Evolutionary conservation across 257 asterid species (phyloP).

Genomic region (Solanum pimpinellifolium): DNA sequence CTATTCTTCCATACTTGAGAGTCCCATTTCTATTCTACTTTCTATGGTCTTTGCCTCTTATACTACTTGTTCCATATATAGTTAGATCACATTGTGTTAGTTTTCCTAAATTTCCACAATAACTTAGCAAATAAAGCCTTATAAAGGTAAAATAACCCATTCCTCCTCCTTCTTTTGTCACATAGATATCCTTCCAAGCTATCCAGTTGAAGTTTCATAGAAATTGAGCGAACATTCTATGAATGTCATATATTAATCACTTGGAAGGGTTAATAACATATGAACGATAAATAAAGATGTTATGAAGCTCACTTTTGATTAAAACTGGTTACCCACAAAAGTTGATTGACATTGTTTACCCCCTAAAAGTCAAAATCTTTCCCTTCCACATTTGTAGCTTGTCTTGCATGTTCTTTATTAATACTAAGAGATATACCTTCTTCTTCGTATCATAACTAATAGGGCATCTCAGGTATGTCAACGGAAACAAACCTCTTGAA

Average conservation of each 20-base stretch:
- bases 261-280: too few relatives aligned
- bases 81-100: not conserved
- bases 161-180: not conserved
- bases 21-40: too few relatives aligned
- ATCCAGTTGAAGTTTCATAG: not conserved
- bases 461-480: not conserved
- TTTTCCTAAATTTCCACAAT: not conserved
- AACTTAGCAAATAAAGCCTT: not conserved
- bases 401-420: not conserved
- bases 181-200: not conserved
- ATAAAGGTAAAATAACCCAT: not conserved
- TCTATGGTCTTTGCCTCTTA: too few relatives aligned
- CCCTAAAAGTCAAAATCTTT: not conserved
- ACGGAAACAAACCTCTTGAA: not conserved
- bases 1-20: not conserved
- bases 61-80: too few relatives aligned
- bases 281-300: too few relatives aligned
- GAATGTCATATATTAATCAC: not conserved
- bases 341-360: too few relatives aligned
- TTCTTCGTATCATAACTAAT: not conserved
- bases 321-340: too few relatives aligned
- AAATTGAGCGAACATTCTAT: too few relatives aligned
- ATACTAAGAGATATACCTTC: not conserved
- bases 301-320: not conserved
- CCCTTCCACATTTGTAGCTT: not conserved